phyloP scores from a whole-genome alignment of 1,139 yeast genomes.

The Candida smagusa region DNA sequence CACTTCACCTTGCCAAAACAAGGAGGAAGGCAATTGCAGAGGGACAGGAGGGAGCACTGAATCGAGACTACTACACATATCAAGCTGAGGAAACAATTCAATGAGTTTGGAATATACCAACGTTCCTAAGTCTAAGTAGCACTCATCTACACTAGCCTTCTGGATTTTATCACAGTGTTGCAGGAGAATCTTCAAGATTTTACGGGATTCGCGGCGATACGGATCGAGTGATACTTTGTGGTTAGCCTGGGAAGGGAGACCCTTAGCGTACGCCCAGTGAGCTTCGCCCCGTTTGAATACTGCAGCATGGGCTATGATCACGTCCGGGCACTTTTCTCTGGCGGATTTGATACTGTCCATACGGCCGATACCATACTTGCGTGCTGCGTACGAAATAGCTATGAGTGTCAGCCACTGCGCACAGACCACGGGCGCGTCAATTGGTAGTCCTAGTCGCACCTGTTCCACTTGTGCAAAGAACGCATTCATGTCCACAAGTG shows the following conservation, averaged over 20 bases:
- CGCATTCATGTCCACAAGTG: slow-evolving; percentile 88
- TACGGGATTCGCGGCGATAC: slow-evolving; percentile 81
- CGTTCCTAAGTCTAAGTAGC: slow-evolving; percentile 77
- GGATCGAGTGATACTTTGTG: slow-evolving; percentile 92
- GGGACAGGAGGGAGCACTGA: slow-evolving; percentile 52
- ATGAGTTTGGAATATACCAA: slow-evolving; percentile 23
- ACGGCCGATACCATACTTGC: slow-evolving; percentile 75
- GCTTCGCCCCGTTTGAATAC: slow-evolving; percentile 86
- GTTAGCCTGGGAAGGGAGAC: slow-evolving; percentile 41
- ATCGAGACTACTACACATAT: slow-evolving; percentile 9
- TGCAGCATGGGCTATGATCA: slow-evolving; percentile 88
- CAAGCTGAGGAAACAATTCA: slow-evolving; percentile 23
- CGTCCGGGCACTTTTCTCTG: slow-evolving; percentile 64
- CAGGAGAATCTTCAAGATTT: slow-evolving; percentile 63
- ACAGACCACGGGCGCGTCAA: slow-evolving; percentile 84
- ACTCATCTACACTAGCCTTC: slow-evolving; percentile 95
- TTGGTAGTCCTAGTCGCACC: slow-evolving; percentile 59
- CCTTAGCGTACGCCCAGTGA: slow-evolving; percentile 64
- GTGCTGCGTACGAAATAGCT: slow-evolving; percentile 88
- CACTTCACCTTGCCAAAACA: slow-evolving; percentile 31
- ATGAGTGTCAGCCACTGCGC: slow-evolving; percentile 89
- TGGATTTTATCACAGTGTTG: slow-evolving; percentile 65
- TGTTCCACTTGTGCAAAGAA: slow-evolving; percentile 95
- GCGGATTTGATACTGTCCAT: slow-evolving; percentile 75
- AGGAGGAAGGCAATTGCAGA: slow-evolving; percentile 25